Evolutionary conservation across 805 yeast species (phyloP).

Genomic region (Candida succiphila): DNA sequence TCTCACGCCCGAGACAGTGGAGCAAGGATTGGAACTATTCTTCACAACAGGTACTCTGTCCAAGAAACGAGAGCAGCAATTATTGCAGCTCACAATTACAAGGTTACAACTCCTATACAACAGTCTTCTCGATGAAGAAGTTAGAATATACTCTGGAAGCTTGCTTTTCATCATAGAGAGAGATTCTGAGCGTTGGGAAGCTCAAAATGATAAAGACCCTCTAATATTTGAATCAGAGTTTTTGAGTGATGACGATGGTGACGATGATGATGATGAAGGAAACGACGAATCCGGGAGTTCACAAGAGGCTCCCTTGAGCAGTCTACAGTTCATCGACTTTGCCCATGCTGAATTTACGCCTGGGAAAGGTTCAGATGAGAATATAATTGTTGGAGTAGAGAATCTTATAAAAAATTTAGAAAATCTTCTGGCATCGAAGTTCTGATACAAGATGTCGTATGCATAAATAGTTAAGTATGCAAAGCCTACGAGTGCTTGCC

Average conservation of each 20-base stretch:
- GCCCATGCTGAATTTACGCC: constrained; percentile 70
- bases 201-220: constrained; percentile 29
- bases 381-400: constrained; percentile 60
- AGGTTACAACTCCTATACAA: constrained; percentile 59
- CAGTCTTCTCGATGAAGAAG: constrained; percentile 51
- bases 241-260: constrained; percentile 22
- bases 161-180: constrained; percentile 68
- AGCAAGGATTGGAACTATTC: constrained; percentile 34
- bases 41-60: constrained; percentile 28
- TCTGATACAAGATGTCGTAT: neutral
- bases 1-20: constrained; percentile 32
- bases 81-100: constrained; percentile 38
- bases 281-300: constrained; percentile 15
- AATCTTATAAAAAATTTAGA: constrained; percentile 40
- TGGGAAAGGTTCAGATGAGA: constrained; percentile 63
- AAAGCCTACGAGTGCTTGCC: too few species aligned
- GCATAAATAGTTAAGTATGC: too few species aligned
- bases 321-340: constrained; percentile 72
- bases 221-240: constrained; percentile 16
- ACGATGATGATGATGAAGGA: constrained; percentile 16
- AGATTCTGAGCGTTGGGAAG: constrained; percentile 45
- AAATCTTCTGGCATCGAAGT: constrained; percentile 3
- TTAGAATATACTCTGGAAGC: constrained; percentile 63
- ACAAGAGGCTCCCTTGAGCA: constrained; percentile 33
- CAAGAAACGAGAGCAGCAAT: constrained; percentile 20